These are phyloP conservation scores for Candolleomyces aberdarensis DNA, from an alignment of 768 basidiomycete species.

Conservation along the genomic window DNA sequence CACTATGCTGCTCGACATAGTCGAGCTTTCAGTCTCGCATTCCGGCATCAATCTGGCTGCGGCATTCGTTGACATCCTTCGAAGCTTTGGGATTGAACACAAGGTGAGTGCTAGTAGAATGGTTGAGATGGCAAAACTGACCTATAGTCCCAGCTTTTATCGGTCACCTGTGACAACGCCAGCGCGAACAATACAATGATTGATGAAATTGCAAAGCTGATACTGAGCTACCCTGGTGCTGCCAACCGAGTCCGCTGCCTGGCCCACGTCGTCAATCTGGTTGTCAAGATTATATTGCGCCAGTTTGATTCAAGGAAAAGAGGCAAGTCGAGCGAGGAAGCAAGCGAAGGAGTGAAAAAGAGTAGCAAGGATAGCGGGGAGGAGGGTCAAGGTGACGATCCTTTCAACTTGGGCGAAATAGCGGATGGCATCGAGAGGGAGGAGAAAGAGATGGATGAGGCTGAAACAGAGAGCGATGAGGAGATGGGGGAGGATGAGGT, in stretches of 20 bases:
- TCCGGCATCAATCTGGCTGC: slow-evolving; percentile 29
- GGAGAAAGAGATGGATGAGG: no score
- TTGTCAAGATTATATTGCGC: slow-evolving; percentile 24
- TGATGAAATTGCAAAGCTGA: slow-evolving; percentile 13
- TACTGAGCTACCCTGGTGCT: slow-evolving; percentile 19
- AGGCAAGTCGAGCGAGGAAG: neutral
- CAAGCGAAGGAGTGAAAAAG: neutral
- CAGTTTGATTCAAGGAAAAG: slow-evolving; percentile 31
- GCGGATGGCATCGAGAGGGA: no score
- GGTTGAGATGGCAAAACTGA: neutral
- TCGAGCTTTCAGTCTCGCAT: slow-evolving; percentile 35
- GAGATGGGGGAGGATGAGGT: neutral
- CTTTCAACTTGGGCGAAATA: no score
- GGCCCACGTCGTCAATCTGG: slow-evolving; percentile 30
- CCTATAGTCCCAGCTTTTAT: slow-evolving; percentile 17
- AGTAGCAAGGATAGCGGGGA: neutral
- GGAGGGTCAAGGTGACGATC: neutral
- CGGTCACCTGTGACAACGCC: slow-evolving; percentile 33
- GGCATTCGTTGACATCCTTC: slow-evolving; percentile 28
- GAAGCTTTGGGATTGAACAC: neutral
- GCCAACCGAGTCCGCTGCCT: slow-evolving; percentile 29
- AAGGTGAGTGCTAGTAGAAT: neutral
- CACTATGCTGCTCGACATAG: slow-evolving; percentile 27
- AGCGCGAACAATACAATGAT: slow-evolving; percentile 32
- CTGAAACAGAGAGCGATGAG: neutral